These are phyloP conservation scores for Trichoderma gamsii DNA, from an alignment of 495 filamentous ascomycete genomes.

Conservation along the genomic window DNA sequence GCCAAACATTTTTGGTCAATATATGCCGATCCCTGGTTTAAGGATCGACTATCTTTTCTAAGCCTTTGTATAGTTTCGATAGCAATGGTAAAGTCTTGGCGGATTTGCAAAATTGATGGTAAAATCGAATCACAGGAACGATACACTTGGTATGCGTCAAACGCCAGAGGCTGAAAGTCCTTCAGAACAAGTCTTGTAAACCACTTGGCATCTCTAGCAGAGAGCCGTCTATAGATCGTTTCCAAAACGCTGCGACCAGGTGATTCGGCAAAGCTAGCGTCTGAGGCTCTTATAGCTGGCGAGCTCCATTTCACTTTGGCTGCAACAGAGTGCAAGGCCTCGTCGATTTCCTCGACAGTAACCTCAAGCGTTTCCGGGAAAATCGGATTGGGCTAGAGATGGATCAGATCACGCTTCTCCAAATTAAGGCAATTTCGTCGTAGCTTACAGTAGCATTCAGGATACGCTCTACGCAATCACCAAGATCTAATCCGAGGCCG, in stretches of 20 bases:
- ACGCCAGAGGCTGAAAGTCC: constrained; percentile 56
- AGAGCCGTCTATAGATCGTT: constrained; percentile 53
- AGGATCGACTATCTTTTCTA: neutral
- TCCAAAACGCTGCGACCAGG: constrained; percentile 42
- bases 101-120: constrained; percentile 59
- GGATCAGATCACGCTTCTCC: constrained; percentile 16
- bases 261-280: neutral
- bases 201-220: constrained; percentile 79
- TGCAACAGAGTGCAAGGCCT: constrained; percentile 55
- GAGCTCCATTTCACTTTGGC: constrained; percentile 63
- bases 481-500: constrained; percentile 57
- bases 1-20: neutral
- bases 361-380: constrained; percentile 38
- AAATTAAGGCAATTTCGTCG: constrained; percentile 12
- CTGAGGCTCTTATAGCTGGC: constrained; percentile 43
- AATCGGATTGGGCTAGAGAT: constrained; percentile 33
- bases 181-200: constrained; percentile 78
- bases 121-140: constrained; percentile 51
- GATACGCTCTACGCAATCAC: constrained; percentile 60
- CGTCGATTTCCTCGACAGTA: constrained; percentile 70
- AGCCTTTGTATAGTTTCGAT: constrained; percentile 24
- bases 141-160: constrained; percentile 39
- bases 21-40: neutral
- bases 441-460: constrained; percentile 55
- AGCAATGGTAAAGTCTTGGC: constrained; percentile 44